Evolutionary conservation across 768 basidiomycete species (phyloP).

Genomic region (Kwoniella sp.): DNA sequence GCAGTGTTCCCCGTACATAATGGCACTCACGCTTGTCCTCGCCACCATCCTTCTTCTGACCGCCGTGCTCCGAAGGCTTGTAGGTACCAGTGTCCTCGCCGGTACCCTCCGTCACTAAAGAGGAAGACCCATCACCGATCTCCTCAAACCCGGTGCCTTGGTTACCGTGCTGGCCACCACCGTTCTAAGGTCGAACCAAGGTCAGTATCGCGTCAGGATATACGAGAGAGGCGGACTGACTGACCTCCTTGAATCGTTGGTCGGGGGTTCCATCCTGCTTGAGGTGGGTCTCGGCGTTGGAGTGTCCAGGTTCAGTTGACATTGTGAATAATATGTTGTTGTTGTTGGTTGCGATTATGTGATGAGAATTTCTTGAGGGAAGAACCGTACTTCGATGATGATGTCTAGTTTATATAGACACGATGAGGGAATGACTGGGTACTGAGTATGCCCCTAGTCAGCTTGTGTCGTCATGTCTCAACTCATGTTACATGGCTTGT

Average conservation of each 20-base stretch:
- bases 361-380: not conserved
- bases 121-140: constrained; percentile 46
- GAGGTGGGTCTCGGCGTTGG: constrained; percentile 40
- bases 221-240: not conserved
- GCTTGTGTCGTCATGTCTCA: not conserved
- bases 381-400: not conserved
- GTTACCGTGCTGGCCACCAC: constrained; percentile 45
- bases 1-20: not conserved
- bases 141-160: constrained; percentile 48
- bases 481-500: not conserved
- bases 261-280: constrained; percentile 46
- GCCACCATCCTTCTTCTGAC: constrained; percentile 37
- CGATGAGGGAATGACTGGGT: not conserved
- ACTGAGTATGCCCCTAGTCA: not conserved
- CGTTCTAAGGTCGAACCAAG: constrained; percentile 29
- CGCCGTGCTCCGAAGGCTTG: constrained; percentile 51
- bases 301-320: constrained; percentile 44
- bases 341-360: not conserved
- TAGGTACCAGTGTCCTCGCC: constrained; percentile 48
- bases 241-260: constrained; percentile 52
- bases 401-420: not conserved
- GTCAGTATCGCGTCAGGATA: not conserved
- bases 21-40: constrained; percentile 34
- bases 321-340: constrained; percentile 10
- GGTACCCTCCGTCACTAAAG: constrained; percentile 47